These are phyloP conservation scores for Huntiella bhutanensis DNA, from an alignment of 2,329 filamentous ascomycete species.

Conservation along the genomic window DNA sequence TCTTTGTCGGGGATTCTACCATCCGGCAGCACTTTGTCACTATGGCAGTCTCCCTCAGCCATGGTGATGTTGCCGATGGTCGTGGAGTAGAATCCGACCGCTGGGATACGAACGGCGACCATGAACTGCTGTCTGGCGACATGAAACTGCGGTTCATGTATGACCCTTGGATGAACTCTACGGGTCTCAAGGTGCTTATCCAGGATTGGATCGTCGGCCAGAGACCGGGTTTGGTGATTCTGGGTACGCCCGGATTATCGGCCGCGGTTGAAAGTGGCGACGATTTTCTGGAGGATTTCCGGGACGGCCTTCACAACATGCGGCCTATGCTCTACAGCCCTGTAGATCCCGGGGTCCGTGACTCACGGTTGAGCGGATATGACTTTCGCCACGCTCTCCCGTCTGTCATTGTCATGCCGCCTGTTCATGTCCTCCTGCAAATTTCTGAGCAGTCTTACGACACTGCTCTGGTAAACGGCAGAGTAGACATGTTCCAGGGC, in stretches of 20 bases:
- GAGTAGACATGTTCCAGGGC: slow-evolving; percentile 32
- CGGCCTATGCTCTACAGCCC: slow-evolving; percentile 18
- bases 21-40: slow-evolving; percentile 29
- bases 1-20: slow-evolving; percentile 42
- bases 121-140: slow-evolving; percentile 23
- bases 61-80: too few relatives aligned
- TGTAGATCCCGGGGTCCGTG: not conserved
- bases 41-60: slow-evolving; percentile 14
- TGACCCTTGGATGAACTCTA: slow-evolving; percentile 41
- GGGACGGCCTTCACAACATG: slow-evolving; percentile 26
- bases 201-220: slow-evolving; percentile 11
- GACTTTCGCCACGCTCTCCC: slow-evolving; percentile 13
- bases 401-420: slow-evolving; percentile 22
- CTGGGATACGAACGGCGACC: slow-evolving; percentile 20
- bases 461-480: slow-evolving; percentile 32
- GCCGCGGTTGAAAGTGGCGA: slow-evolving; percentile 31
- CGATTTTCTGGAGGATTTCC: slow-evolving; percentile 26
- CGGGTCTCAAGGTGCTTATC: slow-evolving; percentile 17
- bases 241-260: slow-evolving; percentile 36
- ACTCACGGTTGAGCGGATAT: not conserved
- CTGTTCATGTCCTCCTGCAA: slow-evolving; percentile 25
- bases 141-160: slow-evolving; percentile 37
- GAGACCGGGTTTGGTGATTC: slow-evolving; percentile 27
- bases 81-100: slow-evolving; percentile 14
- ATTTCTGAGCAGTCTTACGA: slow-evolving; percentile 26